Evolutionary conservation across 2,329 filamentous ascomycete species (phyloP).

Genomic region (Penicillium fuscoglaucum): DNA sequence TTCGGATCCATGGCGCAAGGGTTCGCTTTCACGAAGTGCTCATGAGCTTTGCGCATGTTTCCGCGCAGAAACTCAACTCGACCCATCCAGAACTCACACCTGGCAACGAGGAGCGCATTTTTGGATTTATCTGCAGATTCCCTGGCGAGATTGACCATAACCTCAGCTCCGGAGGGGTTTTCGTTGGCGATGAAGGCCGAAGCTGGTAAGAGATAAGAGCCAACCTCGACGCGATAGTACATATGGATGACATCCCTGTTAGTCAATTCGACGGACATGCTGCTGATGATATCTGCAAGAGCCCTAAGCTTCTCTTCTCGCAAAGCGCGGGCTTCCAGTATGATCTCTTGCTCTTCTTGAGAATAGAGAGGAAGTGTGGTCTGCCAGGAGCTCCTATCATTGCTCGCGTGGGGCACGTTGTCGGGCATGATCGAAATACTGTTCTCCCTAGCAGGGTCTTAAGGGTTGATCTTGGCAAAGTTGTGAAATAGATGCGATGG

Average conservation of each 20-base stretch:
- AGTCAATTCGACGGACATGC: not conserved
- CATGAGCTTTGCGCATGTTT: conserved; percentile 17
- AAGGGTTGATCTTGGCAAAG: not conserved
- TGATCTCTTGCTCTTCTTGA: not conserved
- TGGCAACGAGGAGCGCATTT: conserved; percentile 11
- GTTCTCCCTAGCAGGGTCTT: not conserved
- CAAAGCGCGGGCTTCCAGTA: not conserved
- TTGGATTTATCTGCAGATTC: conserved; percentile 5
- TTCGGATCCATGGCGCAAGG: conserved; percentile 18
- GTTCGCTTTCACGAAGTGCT: conserved; percentile 20
- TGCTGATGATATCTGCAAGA: not conserved
- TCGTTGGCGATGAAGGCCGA: not conserved
- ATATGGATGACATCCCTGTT: not conserved
- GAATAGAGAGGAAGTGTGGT: not conserved
- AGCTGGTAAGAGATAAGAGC: not conserved
- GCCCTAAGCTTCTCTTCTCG: not conserved
- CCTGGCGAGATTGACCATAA: conserved; percentile 8
- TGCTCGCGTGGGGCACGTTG: not conserved
- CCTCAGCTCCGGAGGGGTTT: conserved; percentile 9
- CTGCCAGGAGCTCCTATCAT: not conserved
- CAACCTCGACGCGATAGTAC: not conserved
- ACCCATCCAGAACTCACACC: conserved; percentile 32
- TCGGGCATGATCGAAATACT: not conserved
- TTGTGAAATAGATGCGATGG: not conserved
- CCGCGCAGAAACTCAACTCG: conserved; percentile 23